A percentile compares a stretch with the other conserved stretches of the same genome.
These are phyloP conservation scores for Talaromyces liani DNA, from an alignment of 495 filamentous ascomycete genomes.

Conservation along the genomic window DNA sequence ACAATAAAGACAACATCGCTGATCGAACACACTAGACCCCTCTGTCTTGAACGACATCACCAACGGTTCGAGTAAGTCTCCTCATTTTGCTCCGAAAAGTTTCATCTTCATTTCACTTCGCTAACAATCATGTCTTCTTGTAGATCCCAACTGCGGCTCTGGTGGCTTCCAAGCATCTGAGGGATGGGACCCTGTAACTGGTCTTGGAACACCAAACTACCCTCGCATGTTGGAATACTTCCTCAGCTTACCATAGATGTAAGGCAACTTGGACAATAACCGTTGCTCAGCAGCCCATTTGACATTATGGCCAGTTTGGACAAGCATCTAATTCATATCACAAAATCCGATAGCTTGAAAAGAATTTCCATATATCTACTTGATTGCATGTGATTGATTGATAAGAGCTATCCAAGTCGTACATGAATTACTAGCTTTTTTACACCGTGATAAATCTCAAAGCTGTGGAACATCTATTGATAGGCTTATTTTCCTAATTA, in stretches of 20 bases:
- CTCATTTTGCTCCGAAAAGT: not conserved
- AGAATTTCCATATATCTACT: not conserved
- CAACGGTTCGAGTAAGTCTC: slow-evolving; percentile 23
- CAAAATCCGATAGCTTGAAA: not conserved
- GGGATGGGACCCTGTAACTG: slow-evolving; percentile 49
- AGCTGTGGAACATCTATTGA: not conserved
- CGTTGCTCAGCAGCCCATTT: not conserved
- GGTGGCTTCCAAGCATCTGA: slow-evolving; percentile 42
- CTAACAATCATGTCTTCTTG: not conserved
- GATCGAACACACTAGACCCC: slow-evolving; percentile 27
- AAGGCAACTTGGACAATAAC: not conserved
- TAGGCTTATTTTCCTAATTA: not conserved
- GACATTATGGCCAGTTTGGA: not conserved
- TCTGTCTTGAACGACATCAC: slow-evolving; percentile 56
- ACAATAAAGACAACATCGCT: not conserved
- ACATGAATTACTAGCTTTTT: not conserved
- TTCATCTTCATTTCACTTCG: not conserved
- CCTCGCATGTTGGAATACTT: slow-evolving; percentile 37
- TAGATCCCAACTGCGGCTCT: slow-evolving; percentile 50
- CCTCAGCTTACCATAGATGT: slow-evolving; percentile 19
- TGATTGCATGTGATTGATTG: not conserved
- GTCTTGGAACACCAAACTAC: slow-evolving; percentile 48
- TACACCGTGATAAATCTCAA: not conserved
- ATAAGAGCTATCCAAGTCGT: not conserved
- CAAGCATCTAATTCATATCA: not conserved